Conservation (phyloP, 2,329 filamentous ascomycete species). For the Cordyceps farinosa region DNA sequence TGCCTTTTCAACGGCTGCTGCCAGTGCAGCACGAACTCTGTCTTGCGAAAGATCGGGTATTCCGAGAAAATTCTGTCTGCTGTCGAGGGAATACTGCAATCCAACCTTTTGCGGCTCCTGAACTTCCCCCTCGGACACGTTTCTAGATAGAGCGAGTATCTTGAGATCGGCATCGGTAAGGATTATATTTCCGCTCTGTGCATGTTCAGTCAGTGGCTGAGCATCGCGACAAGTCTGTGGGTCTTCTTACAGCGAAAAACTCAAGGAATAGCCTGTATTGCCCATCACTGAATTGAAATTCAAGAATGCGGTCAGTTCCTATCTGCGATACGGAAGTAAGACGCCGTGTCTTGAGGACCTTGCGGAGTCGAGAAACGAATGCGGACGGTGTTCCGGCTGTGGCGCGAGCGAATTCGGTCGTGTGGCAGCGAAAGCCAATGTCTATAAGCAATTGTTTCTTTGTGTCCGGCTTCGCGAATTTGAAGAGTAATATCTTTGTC, state of each 20-base stretch:
- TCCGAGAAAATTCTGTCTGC: conserved; percentile 78
- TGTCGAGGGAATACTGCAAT: conserved; percentile 71
- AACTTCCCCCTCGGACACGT: conserved; percentile 76
- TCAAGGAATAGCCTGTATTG: conserved; percentile 84
- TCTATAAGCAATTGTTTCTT: conserved; percentile 91
- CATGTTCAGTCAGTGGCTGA: background rate
- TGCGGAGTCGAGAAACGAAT: conserved; percentile 82
- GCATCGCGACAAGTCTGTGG: conserved; percentile 17
- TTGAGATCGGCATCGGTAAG: conserved; percentile 81
- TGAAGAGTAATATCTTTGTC: conserved; percentile 90
- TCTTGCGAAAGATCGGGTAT: conserved; percentile 72
- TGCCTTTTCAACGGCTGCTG: conserved; percentile 60
- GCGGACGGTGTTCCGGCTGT: conserved; percentile 78
- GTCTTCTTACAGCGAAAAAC: conserved; percentile 68
- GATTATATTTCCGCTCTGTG: conserved; percentile 79
- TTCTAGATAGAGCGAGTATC: conserved; percentile 75
- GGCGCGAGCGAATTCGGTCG: conserved; percentile 85
- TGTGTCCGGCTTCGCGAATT: conserved; percentile 85
- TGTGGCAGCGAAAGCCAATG: conserved; percentile 91
- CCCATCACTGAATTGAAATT: conserved; percentile 90
- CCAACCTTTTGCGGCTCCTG: conserved; percentile 79
- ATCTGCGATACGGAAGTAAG: conserved; percentile 80
- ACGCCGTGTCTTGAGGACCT: conserved; percentile 80
- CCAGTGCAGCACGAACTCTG: conserved; percentile 65
- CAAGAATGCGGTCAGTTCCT: conserved; percentile 88